phyloP scores from a whole-genome alignment of 2,329 filamentous ascomycete genomes.

The Scopulariopsis brevicaulis region DNA sequence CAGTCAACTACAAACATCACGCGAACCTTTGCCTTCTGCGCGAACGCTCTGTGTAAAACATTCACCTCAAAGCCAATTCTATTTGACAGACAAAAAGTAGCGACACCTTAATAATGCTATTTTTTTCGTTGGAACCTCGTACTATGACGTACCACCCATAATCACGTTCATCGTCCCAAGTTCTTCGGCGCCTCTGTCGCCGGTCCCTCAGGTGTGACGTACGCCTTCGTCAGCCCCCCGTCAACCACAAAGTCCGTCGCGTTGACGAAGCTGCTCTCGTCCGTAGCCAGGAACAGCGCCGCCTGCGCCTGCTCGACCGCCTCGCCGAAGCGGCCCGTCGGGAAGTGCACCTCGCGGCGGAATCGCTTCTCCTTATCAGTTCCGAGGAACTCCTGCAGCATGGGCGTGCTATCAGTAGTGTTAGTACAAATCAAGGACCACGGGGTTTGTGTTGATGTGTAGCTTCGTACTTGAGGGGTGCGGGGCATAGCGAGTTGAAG shows the following conservation, averaged over 20 bases:
- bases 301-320: conserved; percentile 89
- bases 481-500: conserved; percentile 66
- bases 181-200: conserved; percentile 41
- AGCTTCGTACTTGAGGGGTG: conserved; percentile 34
- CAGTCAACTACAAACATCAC: too few species aligned
- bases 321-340: conserved; percentile 78
- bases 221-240: conserved; percentile 90
- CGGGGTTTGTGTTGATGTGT: too few species aligned
- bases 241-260: conserved; percentile 91
- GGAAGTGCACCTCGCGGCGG: conserved; percentile 83
- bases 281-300: conserved; percentile 76
- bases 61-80: too few species aligned
- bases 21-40: too few species aligned
- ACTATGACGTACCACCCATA: too few species aligned
- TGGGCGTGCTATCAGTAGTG: conserved; percentile 28
- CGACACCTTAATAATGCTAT: too few species aligned
- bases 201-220: conserved; percentile 58
- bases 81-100: too few species aligned
- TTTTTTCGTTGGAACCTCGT: too few species aligned
- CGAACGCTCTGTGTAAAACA: too few species aligned
- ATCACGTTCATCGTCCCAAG: conserved; percentile 14
- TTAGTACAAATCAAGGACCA: neutral
- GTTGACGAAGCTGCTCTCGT: conserved; percentile 84
- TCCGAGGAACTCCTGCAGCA: conserved; percentile 88
- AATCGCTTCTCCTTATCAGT: conserved; percentile 73